phyloP scores from a whole-genome alignment of 768 basidiomycete genomes.

The Roridomyces roridus region DNA sequence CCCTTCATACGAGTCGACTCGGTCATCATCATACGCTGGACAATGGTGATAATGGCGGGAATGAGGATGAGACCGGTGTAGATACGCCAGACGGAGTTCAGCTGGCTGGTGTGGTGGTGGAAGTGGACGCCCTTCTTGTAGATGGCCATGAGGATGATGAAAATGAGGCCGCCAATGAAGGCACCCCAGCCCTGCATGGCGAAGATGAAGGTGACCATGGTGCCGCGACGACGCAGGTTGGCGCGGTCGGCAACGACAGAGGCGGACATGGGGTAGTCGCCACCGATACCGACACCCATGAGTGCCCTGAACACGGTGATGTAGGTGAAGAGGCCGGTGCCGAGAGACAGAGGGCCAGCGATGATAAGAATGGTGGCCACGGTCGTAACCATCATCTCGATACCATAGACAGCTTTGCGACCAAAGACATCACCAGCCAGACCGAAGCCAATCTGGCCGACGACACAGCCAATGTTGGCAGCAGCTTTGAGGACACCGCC shows the following conservation, averaged over 20 bases:
- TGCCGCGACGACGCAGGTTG: conserved; percentile 68
- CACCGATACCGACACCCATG: conserved; percentile 73
- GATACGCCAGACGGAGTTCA: conserved; percentile 78
- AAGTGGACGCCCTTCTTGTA: conserved; percentile 71
- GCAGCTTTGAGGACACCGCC: conserved; percentile 62
- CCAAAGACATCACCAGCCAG: conserved; percentile 66
- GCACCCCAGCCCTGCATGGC: conserved; percentile 80
- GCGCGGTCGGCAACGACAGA: conserved; percentile 72
- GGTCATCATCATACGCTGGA: conserved; percentile 76
- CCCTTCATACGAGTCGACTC: conserved; percentile 56
- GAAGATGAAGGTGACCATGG: conserved; percentile 79
- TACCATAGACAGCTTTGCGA: conserved; percentile 67
- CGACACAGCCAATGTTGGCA: conserved; percentile 76
- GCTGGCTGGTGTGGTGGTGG: conserved; percentile 62
- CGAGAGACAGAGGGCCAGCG: conserved; percentile 54
- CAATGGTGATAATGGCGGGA: conserved; percentile 76
- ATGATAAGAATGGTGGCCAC: neutral
- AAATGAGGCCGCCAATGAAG: conserved; percentile 64
- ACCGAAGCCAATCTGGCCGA: conserved; percentile 73
- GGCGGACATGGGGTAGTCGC: conserved; percentile 80
- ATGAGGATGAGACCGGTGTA: conserved; percentile 75
- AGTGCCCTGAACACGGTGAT: conserved; percentile 72
- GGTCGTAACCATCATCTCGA: conserved; percentile 7
- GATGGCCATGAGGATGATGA: conserved; percentile 66
- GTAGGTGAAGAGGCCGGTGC: conserved; percentile 59